Conservation (phyloP, 1,139 yeast genomes). For the Blastobotrys niveus region DNA sequence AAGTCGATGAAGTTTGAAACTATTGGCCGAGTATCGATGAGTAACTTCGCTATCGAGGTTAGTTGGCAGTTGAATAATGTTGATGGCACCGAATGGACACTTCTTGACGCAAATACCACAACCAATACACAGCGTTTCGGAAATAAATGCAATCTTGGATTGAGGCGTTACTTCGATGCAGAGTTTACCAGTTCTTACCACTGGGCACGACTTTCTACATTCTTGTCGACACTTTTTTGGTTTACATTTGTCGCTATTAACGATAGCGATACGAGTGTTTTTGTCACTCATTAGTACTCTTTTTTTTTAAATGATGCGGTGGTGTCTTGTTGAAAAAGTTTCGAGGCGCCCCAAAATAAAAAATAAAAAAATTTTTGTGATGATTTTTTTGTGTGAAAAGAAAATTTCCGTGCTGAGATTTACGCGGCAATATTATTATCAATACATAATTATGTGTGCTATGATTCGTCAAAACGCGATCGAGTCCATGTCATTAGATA, state of each 20-base stretch:
- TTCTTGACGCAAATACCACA: conserved; percentile 99
- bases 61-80: conserved; percentile 91
- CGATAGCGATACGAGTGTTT: conserved; percentile 64
- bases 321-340: conserved; percentile 1
- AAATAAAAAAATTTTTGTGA: conserved; percentile 2
- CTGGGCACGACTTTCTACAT: conserved; percentile 95
- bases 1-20: conserved; percentile 91
- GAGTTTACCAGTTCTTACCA: conserved; percentile 91
- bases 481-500: conserved; percentile 18
- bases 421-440: not conserved
- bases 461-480: conserved; percentile 18
- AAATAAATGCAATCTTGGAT: conserved; percentile 87
- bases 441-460: conserved; percentile 1
- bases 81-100: conserved; percentile 96
- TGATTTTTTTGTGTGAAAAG: not conserved
- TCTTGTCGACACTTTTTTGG: conserved; percentile 98
- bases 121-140: conserved; percentile 95
- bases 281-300: not conserved
- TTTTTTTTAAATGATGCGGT: not conserved
- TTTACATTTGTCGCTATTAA: conserved; percentile 87
- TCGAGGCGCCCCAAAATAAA: not conserved
- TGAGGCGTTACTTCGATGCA: conserved; percentile 95
- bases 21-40: conserved; percentile 95
- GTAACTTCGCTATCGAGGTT: conserved; percentile 88
- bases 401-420: conserved; percentile 1